Percentiles rank a stretch among this genome's conserved stretches.
These are phyloP conservation scores for Boletus semigastroideus DNA, from an alignment of 1,284 basidiomycete species.

Conservation along the genomic window DNA sequence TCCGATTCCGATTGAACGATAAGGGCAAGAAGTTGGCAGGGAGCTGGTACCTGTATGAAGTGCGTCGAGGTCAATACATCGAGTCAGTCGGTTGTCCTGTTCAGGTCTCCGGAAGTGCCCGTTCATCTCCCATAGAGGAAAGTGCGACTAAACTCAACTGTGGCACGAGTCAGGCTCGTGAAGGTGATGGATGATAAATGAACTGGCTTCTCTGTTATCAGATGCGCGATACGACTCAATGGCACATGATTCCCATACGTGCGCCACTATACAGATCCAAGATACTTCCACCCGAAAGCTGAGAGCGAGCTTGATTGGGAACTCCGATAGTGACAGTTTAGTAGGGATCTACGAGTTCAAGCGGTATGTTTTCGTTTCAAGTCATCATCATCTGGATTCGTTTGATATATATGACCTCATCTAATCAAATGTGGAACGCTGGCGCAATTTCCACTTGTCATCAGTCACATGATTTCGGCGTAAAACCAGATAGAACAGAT, in stretches of 20 bases:
- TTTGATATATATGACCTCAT: slow-evolving; percentile 8
- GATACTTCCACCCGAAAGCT: not conserved
- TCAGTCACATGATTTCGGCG: slow-evolving; percentile 5
- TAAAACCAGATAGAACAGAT: not conserved
- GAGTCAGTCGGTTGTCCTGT: slow-evolving; percentile 3
- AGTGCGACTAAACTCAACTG: slow-evolving; percentile 19
- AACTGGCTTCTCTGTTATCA: slow-evolving; percentile 17
- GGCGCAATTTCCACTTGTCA: not conserved
- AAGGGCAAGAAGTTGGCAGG: slow-evolving; percentile 5
- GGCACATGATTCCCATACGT: slow-evolving; percentile 16
- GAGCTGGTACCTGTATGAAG: slow-evolving; percentile 1
- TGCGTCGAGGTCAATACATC: not conserved
- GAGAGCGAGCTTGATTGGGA: slow-evolving; percentile 5
- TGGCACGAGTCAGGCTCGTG: slow-evolving; percentile 12
- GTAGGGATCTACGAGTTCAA: slow-evolving; percentile 3
- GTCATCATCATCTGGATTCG: slow-evolving; percentile 2
- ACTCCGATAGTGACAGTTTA: slow-evolving; percentile 6
- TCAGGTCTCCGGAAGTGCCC: slow-evolving; percentile 7
- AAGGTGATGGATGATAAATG: slow-evolving; percentile 6
- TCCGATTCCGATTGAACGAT: not conserved
- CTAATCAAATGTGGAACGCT: not conserved
- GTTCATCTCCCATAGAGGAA: slow-evolving; percentile 6
- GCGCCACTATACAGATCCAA: not conserved
- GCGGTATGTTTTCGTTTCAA: slow-evolving; percentile 1
- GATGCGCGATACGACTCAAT: slow-evolving; percentile 17